Percentiles rank a stretch among this genome's conserved stretches.
phyloP scores from a whole-genome alignment of 208 protist species.

The Herpetomonas muscarum region DNA sequence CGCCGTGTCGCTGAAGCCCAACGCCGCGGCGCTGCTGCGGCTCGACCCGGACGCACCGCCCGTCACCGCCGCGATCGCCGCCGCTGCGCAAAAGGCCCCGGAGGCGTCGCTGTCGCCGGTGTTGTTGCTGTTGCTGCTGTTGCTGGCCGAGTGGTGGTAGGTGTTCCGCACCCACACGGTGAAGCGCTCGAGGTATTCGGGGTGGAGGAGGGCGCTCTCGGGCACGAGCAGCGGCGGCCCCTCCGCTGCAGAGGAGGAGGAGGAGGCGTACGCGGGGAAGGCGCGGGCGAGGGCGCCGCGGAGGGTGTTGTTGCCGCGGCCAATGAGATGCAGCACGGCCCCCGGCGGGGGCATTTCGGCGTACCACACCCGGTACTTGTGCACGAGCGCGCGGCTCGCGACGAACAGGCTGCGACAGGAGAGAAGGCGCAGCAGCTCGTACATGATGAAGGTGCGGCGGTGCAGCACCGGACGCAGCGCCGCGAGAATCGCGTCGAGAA shows the following conservation, averaged over 20 bases:
- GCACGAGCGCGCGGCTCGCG: slow-evolving; percentile 32
- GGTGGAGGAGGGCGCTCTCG: slow-evolving; percentile 56
- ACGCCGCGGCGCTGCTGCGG: not conserved
- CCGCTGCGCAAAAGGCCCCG: not conserved
- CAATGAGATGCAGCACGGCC: slow-evolving; percentile 53
- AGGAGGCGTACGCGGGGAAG: slow-evolving; percentile 15
- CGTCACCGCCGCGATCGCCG: not conserved
- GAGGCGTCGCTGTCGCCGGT: not conserved
- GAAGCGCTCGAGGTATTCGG: slow-evolving; percentile 49
- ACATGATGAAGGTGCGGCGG: slow-evolving; percentile 61
- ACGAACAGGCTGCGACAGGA: slow-evolving; percentile 35
- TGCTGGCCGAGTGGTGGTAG: slow-evolving; percentile 12
- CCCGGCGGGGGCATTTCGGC: slow-evolving; percentile 37
- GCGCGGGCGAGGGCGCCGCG: slow-evolving; percentile 22
- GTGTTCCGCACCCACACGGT: slow-evolving; percentile 33
- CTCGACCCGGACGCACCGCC: not conserved
- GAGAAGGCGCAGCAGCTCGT: slow-evolving; percentile 65
- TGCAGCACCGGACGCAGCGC: slow-evolving; percentile 50
- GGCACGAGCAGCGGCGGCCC: slow-evolving; percentile 21
- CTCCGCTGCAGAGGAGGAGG: not conserved
- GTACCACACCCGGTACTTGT: slow-evolving; percentile 59
- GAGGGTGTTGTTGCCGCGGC: slow-evolving; percentile 41
- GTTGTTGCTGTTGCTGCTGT: not conserved
- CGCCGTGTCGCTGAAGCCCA: slow-evolving; percentile 15
- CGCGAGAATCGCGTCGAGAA: slow-evolving; percentile 33